Evolutionary conservation across 2,329 filamentous ascomycete species (phyloP), one percentile per base, ranked within the genome.

Genomic region (Endoconidiophora polonica): DNA sequence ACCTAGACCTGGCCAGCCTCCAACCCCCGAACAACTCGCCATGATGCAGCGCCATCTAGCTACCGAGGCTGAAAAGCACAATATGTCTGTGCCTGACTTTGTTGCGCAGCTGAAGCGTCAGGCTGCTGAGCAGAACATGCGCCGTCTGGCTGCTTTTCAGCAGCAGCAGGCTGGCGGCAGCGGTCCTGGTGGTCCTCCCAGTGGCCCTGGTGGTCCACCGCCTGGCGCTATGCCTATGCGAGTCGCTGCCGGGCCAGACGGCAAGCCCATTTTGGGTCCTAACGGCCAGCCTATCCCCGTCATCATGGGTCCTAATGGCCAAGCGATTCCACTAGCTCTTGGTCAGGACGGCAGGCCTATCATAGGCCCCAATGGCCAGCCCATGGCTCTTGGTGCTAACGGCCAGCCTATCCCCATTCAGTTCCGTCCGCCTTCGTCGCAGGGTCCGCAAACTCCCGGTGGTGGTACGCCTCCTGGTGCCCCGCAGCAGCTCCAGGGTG

Each of bases 41-140:
- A 73, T 75, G 50, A 91, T 95, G 73, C 85, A 93, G 64, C 77
- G 79, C 58, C 83, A 91, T 65, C 69, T 95, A 42, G 81, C 82
- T 45, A 75, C 77, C 46, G 88, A 95, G 65, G 90, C 90, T 45
- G 73, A 83, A 60, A 87, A 83, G 66, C 77, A 81, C 55, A 88
- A 88, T 62, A 79, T 96, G 74, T 79, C 82, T 5, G 81, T 91
- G 1, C 86, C 82, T 42, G 73, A 94, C 65, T 94, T 94, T 62
- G 76, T 93, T 59, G 79, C 81, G 60, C 74, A 77, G 54, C 68
- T 82, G 58, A 77, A 76, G 63, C 69, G 67, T 57, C 74, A 79
- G 59, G 70, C 68, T 3, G 63, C 66, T 57, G 66, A 66, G 62
- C 71, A 62, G 68, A 76, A 71, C 67, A 63, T 64, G 60, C 62